These are phyloP conservation scores for Saccharomyces pastorianus DNA, from an alignment of 1,139 yeast species.

Conservation along the genomic window DNA sequence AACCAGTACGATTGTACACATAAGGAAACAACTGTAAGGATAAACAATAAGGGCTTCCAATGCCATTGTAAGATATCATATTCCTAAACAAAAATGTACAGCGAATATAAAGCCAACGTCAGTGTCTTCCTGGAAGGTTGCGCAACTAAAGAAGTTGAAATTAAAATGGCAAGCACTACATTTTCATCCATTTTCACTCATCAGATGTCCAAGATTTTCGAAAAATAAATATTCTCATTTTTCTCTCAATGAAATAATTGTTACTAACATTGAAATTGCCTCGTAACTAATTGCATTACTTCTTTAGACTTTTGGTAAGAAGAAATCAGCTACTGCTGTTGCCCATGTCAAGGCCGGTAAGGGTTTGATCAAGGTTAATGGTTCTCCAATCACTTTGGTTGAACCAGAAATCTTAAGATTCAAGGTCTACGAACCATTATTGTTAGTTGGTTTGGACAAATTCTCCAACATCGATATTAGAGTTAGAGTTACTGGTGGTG, in stretches of 20 bases:
- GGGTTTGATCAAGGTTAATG: slow-evolving; percentile 98
- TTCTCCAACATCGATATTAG: slow-evolving; percentile 97
- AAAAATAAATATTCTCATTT: neutral
- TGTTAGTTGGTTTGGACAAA: slow-evolving; percentile 97
- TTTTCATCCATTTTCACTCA: neutral
- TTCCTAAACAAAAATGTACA: neutral
- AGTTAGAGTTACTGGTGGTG: slow-evolving; percentile 99
- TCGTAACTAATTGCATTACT: slow-evolving; percentile 2
- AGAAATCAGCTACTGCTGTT: slow-evolving; percentile 99
- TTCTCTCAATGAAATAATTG: slow-evolving; percentile 1
- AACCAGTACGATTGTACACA: neutral
- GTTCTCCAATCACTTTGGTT: slow-evolving; percentile 97
- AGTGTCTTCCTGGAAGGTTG: neutral
- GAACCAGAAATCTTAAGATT: slow-evolving; percentile 98
- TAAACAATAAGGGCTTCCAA: neutral
- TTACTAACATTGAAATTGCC: neutral
- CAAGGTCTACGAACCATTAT: slow-evolving; percentile 99
- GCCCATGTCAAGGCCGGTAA: slow-evolving; percentile 99
- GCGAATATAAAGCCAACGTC: neutral
- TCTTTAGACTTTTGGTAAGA: slow-evolving; percentile 93
- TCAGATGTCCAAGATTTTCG: neutral
- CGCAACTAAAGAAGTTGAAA: neutral
- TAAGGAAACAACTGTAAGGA: neutral
- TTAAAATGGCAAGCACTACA: neutral
- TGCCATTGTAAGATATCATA: neutral